Conservation (phyloP, 768 basidiomycete genomes). For the Tulasnella sp. region DNA sequence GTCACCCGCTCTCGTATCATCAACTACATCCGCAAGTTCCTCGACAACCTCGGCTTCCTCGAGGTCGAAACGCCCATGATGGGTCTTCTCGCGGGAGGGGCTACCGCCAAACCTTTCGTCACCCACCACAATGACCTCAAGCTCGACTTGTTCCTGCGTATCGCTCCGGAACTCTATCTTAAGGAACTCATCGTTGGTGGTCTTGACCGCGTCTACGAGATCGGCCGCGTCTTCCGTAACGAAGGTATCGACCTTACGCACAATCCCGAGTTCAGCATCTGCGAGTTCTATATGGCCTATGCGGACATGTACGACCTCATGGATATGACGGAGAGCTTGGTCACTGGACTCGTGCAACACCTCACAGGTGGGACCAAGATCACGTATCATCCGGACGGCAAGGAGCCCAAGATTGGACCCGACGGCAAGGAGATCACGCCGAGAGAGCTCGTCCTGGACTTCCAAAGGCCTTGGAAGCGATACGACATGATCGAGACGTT, state of each 20-base stretch:
- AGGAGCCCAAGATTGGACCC: conserved; percentile 54
- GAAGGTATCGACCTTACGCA: conserved; percentile 99
- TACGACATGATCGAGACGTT: conserved; percentile 97
- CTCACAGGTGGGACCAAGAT: conserved; percentile 79
- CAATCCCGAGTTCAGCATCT: conserved; percentile 98
- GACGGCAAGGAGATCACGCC: conserved; percentile 36
- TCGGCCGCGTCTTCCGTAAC: conserved; percentile 96
- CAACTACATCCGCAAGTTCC: conserved; percentile 87
- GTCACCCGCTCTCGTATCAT: conserved; percentile 83
- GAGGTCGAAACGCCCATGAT: conserved; percentile 97
- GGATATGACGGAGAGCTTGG: conserved; percentile 89
- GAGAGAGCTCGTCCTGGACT: conserved; percentile 69
- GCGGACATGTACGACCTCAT: conserved; percentile 98
- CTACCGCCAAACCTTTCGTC: conserved; percentile 97
- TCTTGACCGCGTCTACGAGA: conserved; percentile 96
- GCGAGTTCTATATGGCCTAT: conserved; percentile 99
- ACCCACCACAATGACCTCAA: conserved; percentile 99
- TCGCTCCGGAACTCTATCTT: conserved; percentile 96
- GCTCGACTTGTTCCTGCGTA: conserved; percentile 92
- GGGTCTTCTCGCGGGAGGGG: conserved; percentile 92
- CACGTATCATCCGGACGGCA: conserved; percentile 89
- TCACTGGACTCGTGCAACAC: conserved; percentile 87
- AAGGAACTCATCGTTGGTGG: conserved; percentile 98
- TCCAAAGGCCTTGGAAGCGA: conserved; percentile 92
- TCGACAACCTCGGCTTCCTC: conserved; percentile 89